Percentiles rank a stretch among this genome's conserved stretches.
Conservation (phyloP, 768 basidiomycete species). For the Podaxis carcinomalis region DNA sequence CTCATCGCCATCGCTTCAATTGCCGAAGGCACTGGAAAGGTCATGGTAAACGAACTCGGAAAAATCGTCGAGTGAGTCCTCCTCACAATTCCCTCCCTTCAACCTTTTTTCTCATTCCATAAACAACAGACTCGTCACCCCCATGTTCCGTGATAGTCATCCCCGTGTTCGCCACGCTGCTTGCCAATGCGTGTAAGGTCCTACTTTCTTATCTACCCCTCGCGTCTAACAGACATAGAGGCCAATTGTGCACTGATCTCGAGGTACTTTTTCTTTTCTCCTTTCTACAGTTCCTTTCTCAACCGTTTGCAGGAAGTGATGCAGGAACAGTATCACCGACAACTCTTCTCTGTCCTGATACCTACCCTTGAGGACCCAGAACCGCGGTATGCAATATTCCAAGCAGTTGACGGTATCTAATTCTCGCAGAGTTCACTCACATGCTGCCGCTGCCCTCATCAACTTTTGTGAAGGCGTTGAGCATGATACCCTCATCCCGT, state of each 20-base stretch:
- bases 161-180: slow-evolving; percentile 75
- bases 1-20: slow-evolving; percentile 85
- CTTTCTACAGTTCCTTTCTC: background rate
- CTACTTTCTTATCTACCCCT: background rate
- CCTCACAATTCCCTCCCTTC: no score
- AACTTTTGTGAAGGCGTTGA: slow-evolving; percentile 90
- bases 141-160: slow-evolving; percentile 75
- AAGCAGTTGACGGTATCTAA: background rate
- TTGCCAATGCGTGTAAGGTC: slow-evolving; percentile 79
- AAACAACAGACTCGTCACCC: slow-evolving; percentile 56
- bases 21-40: slow-evolving; percentile 78
- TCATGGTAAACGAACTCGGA: slow-evolving; percentile 77
- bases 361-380: slow-evolving; percentile 73
- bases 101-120: no score
- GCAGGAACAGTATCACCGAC: slow-evolving; percentile 64
- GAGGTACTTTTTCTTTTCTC: slow-evolving; percentile 44
- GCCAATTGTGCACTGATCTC: slow-evolving; percentile 86
- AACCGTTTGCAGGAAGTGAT: slow-evolving; percentile 53
- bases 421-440: slow-evolving; percentile 66
- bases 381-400: slow-evolving; percentile 42
- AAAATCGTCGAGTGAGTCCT: slow-evolving; percentile 68
- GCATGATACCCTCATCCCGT: slow-evolving; percentile 65
- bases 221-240: slow-evolving; percentile 36
- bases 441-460: slow-evolving; percentile 83
- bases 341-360: slow-evolving; percentile 67